phyloP scores from a whole-genome alignment of 2,329 filamentous ascomycete genomes.

The Hymenoscyphus fraxineus region DNA sequence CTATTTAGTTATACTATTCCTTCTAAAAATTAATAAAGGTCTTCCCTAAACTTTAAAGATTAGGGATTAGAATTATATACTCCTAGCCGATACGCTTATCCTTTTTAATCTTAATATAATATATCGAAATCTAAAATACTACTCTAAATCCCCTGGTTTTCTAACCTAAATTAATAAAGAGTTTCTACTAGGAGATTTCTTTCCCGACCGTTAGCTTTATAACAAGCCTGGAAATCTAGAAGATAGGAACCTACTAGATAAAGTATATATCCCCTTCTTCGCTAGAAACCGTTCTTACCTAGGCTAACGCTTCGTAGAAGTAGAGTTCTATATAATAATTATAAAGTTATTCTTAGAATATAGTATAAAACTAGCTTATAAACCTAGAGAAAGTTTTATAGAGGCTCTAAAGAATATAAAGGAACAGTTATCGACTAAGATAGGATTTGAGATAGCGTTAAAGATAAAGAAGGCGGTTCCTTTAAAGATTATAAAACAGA shows the following conservation, averaged over 20 bases:
- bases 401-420: neutral
- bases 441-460: constrained; percentile 1
- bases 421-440: neutral
- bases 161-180: constrained; percentile 38
- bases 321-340: constrained; percentile 31
- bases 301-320: constrained; percentile 33
- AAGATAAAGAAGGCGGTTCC: neutral
- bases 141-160: constrained; percentile 53
- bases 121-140: constrained; percentile 68
- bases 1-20: constrained; percentile 49
- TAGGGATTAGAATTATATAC: constrained; percentile 51
- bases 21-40: constrained; percentile 58
- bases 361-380: constrained; percentile 15
- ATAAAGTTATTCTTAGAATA: constrained; percentile 18
- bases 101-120: constrained; percentile 52
- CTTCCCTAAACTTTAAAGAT: constrained; percentile 53
- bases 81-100: constrained; percentile 57
- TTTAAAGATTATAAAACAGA: no score
- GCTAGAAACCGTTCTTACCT: constrained; percentile 49
- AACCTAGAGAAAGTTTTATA: neutral
- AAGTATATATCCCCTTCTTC: constrained; percentile 55
- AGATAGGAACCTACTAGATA: constrained; percentile 55
- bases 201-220: constrained; percentile 16
- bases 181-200: neutral
- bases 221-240: constrained; percentile 63